phyloP scores from a whole-genome alignment of 495 filamentous ascomycete species.

The Podospora pseudoanserina region DNA sequence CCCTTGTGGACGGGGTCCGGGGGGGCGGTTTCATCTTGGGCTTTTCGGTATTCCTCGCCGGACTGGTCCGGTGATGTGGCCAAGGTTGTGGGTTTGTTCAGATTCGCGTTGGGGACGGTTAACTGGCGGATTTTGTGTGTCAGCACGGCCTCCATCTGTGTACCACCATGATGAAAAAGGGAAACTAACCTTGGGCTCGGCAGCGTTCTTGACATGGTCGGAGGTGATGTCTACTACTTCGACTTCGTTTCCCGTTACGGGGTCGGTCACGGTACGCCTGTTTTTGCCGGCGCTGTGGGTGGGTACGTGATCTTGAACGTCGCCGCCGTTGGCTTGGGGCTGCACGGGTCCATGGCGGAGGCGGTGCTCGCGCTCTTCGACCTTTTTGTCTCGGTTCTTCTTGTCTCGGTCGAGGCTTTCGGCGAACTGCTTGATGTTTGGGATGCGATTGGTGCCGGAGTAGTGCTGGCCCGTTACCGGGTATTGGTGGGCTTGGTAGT shows the following conservation, averaged over 20 bases:
- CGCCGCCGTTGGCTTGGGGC: conserved; percentile 26
- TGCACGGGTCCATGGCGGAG: conserved; percentile 14
- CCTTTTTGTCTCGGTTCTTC: conserved; percentile 63
- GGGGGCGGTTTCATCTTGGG: conserved; percentile 86
- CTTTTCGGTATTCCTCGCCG: conserved; percentile 70
- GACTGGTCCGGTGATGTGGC: conserved; percentile 57
- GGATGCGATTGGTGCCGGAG: conserved; percentile 70
- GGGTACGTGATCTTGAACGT: conserved; percentile 41
- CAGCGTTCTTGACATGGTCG: conserved; percentile 64
- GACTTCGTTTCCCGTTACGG: conserved; percentile 78
- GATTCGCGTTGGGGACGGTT: conserved; percentile 85
- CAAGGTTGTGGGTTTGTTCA: conserved; percentile 65
- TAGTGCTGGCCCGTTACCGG: conserved; percentile 46
- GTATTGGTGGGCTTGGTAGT: conserved; percentile 28
- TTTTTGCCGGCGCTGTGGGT: conserved; percentile 43
- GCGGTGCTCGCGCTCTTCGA: conserved; percentile 52
- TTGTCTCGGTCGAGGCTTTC: conserved; percentile 74
- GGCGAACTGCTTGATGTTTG: conserved; percentile 82
- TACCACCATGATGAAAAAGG: too few relatives aligned
- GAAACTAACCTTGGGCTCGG: conserved; percentile 58
- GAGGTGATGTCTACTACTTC: conserved; percentile 78
- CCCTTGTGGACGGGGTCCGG: conserved; percentile 78
- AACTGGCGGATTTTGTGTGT: conserved; percentile 44
- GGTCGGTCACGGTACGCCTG: conserved; percentile 75
- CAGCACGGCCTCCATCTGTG: background rate